Conservation (phyloP, 495 filamentous ascomycete genomes). For the Penicillium verhagenii region DNA sequence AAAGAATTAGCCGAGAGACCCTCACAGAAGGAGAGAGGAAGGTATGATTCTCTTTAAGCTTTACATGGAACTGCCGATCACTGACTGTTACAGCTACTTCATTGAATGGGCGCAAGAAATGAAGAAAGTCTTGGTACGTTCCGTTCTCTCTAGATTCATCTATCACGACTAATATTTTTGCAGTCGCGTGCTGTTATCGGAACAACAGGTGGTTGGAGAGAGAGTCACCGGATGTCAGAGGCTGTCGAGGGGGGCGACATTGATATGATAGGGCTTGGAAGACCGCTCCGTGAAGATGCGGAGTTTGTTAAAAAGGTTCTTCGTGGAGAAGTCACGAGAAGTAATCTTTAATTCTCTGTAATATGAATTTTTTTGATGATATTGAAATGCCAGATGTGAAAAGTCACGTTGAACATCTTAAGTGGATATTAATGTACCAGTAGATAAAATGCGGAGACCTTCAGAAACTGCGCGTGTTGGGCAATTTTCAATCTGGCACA, state of each 20-base stretch:
- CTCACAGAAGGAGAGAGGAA: constrained; percentile 15
- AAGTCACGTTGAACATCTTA: no score
- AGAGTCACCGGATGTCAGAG: constrained; percentile 16
- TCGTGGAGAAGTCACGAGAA: constrained; percentile 5
- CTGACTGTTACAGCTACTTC: constrained; percentile 8
- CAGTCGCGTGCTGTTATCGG: constrained; percentile 20
- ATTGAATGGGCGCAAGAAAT: constrained; percentile 20
- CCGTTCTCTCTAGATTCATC: not conserved
- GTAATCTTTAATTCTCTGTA: constrained; percentile 1
- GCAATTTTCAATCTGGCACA: no score
- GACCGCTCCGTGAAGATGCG: constrained; percentile 17
- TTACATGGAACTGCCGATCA: not conserved
- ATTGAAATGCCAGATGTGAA: no score
- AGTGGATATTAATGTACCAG: no score
- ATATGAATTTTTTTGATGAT: not conserved
- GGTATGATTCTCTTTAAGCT: not conserved
- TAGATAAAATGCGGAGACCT: no score
- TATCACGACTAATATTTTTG: not conserved
- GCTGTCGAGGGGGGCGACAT: constrained; percentile 15
- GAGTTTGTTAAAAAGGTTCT: constrained; percentile 14
- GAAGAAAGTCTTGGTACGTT: constrained; percentile 17
- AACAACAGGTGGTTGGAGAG: constrained; percentile 18
- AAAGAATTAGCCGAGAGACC: constrained; percentile 13
- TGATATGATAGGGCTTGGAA: constrained; percentile 17
- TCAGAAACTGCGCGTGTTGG: no score